These are phyloP conservation scores for Kodamaea suecica DNA, from an alignment of 1,139 yeast genomes.

Conservation along the genomic window DNA sequence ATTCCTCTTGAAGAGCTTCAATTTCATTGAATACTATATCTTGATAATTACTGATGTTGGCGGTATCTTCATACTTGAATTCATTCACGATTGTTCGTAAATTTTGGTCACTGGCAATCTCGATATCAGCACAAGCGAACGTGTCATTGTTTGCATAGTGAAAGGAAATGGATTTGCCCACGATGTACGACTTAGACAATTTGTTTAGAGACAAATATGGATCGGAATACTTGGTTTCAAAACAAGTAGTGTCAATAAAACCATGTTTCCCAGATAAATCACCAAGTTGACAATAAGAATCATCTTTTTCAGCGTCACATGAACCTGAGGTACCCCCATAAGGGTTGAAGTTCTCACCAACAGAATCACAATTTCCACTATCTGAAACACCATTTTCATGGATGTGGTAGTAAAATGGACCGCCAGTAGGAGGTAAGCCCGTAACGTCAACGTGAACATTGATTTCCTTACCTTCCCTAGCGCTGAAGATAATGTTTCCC, in stretches of 20 bases:
- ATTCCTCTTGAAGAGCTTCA: conserved; percentile 17
- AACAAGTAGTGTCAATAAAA: conserved; percentile 52
- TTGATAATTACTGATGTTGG: conserved; percentile 1
- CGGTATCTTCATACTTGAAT: conserved; percentile 14
- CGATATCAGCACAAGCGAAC: conserved; percentile 59
- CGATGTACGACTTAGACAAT: conserved; percentile 45
- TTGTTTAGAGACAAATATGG: conserved; percentile 52
- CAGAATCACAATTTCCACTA: conserved; percentile 45
- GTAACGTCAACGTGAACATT: conserved; percentile 59
- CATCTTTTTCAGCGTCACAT: conserved; percentile 45
- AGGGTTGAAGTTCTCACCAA: conserved; percentile 55
- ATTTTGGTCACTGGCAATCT: conserved; percentile 27
- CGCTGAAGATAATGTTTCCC: conserved; percentile 53
- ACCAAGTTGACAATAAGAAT: conserved; percentile 56
- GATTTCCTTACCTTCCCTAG: conserved; percentile 44
- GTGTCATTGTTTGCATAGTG: conserved; percentile 48
- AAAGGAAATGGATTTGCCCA: conserved; percentile 52
- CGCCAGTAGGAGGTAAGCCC: conserved; percentile 54
- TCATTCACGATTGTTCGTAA: conserved; percentile 26
- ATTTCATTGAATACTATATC: conserved; percentile 13
- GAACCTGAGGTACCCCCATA: conserved; percentile 39
- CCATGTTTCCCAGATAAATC: conserved; percentile 68
- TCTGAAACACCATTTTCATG: conserved; percentile 47
- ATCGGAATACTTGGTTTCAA: conserved; percentile 51
- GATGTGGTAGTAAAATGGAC: conserved; percentile 58